Conservation (phyloP, 306 rosid genomes). For the Gastrolobium villosum region DNA sequence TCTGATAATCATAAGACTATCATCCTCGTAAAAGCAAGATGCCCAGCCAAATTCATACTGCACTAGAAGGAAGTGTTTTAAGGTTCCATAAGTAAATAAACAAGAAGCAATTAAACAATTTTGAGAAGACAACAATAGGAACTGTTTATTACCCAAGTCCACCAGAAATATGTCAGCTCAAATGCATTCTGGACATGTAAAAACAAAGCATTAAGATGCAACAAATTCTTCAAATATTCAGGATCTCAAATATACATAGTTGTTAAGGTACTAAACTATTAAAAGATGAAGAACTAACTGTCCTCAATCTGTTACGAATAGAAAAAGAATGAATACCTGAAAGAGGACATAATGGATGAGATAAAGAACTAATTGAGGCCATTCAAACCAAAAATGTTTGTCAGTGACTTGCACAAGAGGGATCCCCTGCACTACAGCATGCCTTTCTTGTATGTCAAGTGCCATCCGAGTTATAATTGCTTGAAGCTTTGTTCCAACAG, state of each 20-base stretch:
- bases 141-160: conserved; percentile 80
- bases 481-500: conserved; percentile 96
- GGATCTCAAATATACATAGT: conserved; percentile 4
- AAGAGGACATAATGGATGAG: conserved; percentile 91
- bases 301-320: not conserved
- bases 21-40: conserved; percentile 86
- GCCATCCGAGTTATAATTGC: conserved; percentile 92
- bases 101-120: not conserved
- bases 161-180: conserved; percentile 91
- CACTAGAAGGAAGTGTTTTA: conserved; percentile 48
- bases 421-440: conserved; percentile 96
- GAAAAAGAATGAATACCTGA: conserved; percentile 61
- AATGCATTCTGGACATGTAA: conserved; percentile 83
- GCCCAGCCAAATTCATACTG: conserved; percentile 95
- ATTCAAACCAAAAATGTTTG: conserved; percentile 84
- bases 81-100: conserved; percentile 35
- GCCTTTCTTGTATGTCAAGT: conserved; percentile 86
- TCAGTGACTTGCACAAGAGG: conserved; percentile 98
- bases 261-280: not conserved
- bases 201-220: conserved; percentile 40
- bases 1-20: conserved; percentile 60
- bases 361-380: conserved; percentile 82
- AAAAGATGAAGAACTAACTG: not conserved
- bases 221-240: conserved; percentile 33
- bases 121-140: conserved; percentile 11